Evolutionary conservation across 108 stramenopile genomes (phyloP), one percentile per base, ranked within the genome.

Genomic region (Fragilariopsis cylindrus): DNA sequence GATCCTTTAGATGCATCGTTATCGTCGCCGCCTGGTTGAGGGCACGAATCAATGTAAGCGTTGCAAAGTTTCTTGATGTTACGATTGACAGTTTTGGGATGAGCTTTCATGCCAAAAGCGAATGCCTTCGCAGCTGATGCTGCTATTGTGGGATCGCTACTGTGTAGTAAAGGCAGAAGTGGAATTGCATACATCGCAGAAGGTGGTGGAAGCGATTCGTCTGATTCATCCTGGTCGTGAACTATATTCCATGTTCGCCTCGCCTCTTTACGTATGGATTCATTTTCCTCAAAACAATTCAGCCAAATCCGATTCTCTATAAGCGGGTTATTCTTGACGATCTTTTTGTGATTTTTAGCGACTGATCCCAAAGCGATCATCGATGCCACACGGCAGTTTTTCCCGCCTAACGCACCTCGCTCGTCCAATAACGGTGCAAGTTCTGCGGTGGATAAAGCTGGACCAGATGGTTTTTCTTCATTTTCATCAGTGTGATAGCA

Each of bases 301-400:
- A 91, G 53, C 90, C 90, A 93, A 44, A 96, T 85, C 69, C 95
- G 76, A 69, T 88, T 93, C 69, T 96, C 95, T 18, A 92, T 73
- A 9, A 96, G 82, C 48, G 95, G 92, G 72, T 96, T 92, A 54
- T 57, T 85, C 58, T 85, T 93, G 12, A 91, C 71, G 7, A 93
- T 73, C 74, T 83, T 84, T 45, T 79, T 75, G 69, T 92, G 85
- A 39, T 55, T 55, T 57, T 64, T 42, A 8, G 88, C 87, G 55
- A 96, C 87, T 41, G 87, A 71, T 40, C 78, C 82, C 13, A 96
- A 72, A 42, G 88, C 89, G 43, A 83, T 81, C 91, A 96, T 92
- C 3, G 91, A 57, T 64, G 86, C 95, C 11, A 88, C 69, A 52
- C 92, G 77, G 50, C 88, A 88, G 48, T 88, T 88, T 65, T 83